These are phyloP conservation scores for Fusarium graminum DNA, from an alignment of 2,329 filamentous ascomycete genomes.

Conservation along the genomic window DNA sequence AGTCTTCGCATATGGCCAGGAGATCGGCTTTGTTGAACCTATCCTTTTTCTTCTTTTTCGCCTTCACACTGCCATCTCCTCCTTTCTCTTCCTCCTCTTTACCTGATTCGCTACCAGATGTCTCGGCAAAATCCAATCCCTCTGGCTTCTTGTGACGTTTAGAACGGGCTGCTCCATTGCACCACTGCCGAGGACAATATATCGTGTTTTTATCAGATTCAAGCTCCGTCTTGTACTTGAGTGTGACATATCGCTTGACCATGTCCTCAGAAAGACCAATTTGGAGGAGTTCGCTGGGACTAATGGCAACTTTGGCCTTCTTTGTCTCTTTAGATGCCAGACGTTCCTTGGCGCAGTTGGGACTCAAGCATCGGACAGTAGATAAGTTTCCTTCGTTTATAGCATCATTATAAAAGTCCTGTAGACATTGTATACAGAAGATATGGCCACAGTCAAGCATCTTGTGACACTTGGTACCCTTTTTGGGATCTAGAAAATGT, in stretches of 20 bases:
- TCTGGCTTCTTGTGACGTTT: slow-evolving; percentile 78
- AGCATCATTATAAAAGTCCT: slow-evolving; percentile 89
- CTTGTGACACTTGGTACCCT: slow-evolving; percentile 82
- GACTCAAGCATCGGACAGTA: slow-evolving; percentile 82
- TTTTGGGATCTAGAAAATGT: slow-evolving; percentile 79
- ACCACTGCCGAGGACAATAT: slow-evolving; percentile 94
- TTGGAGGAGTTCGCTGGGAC: slow-evolving; percentile 84
- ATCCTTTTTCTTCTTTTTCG: slow-evolving; percentile 41
- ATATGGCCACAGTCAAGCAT: slow-evolving; percentile 89
- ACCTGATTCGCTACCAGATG: slow-evolving; percentile 65
- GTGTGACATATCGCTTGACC: slow-evolving; percentile 86
- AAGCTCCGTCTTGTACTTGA: slow-evolving; percentile 93
- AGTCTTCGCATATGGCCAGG: slow-evolving; percentile 88
- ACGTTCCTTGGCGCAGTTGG: slow-evolving; percentile 79
- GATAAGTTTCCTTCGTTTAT: slow-evolving; percentile 87
- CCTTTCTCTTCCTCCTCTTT: slow-evolving; percentile 59
- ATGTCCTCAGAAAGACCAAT: slow-evolving; percentile 78
- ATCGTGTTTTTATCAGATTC: slow-evolving; percentile 93
- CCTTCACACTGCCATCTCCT: slow-evolving; percentile 38
- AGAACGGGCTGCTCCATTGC: slow-evolving; percentile 86
- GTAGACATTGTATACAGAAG: slow-evolving; percentile 88
- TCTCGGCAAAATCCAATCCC: slow-evolving; percentile 71
- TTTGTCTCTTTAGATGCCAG: slow-evolving; percentile 53
- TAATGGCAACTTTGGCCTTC: slow-evolving; percentile 77
- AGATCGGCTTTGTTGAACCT: slow-evolving; percentile 69